Conservation (phyloP, 352 stramenopile species). For the Globisporangium orthogonon region DNA sequence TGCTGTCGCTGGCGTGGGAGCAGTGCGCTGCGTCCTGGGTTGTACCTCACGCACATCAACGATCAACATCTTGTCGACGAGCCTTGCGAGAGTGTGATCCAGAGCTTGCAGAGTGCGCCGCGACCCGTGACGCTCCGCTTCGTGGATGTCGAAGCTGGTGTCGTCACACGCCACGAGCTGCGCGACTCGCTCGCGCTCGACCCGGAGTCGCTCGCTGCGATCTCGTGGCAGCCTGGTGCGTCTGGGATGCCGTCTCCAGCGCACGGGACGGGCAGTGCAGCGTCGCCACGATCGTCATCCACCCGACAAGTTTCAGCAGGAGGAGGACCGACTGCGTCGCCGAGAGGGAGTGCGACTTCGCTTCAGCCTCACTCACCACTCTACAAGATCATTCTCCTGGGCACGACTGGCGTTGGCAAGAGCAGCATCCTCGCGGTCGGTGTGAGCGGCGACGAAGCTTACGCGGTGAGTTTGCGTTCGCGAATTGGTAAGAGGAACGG, state of each 20-base stretch:
- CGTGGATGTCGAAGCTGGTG: conserved; percentile 68
- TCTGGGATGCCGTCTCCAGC: conserved; percentile 8
- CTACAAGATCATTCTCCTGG: conserved; percentile 80
- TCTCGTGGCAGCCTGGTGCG: conserved; percentile 10
- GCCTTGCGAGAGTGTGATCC: conserved; percentile 63
- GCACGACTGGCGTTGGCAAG: conserved; percentile 74
- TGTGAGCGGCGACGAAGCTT: conserved; percentile 47
- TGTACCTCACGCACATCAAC: conserved; percentile 83
- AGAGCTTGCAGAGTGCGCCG: conserved; percentile 45
- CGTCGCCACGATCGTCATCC: conserved; percentile 4
- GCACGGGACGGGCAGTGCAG: not conserved
- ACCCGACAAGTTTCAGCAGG: not conserved
- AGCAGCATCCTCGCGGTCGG: conserved; percentile 68
- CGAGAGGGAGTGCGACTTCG: not conserved
- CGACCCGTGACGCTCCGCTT: conserved; percentile 62
- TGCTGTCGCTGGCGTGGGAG: too few relatives aligned
- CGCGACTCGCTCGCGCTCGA: conserved; percentile 55
- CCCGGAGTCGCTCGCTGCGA: conserved; percentile 11
- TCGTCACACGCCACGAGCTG: conserved; percentile 71
- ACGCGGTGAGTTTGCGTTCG: conserved; percentile 17
- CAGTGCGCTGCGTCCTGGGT: conserved; percentile 50
- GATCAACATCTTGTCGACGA: conserved; percentile 56
- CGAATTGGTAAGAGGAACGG: too few relatives aligned
- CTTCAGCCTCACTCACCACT: conserved; percentile 9
- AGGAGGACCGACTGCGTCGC: not conserved